A percentile compares a stretch with the other conserved stretches of the same genome.
Conservation (phyloP, 108 stramenopile species). For the Pseudonitzschia multiseries region DNA sequence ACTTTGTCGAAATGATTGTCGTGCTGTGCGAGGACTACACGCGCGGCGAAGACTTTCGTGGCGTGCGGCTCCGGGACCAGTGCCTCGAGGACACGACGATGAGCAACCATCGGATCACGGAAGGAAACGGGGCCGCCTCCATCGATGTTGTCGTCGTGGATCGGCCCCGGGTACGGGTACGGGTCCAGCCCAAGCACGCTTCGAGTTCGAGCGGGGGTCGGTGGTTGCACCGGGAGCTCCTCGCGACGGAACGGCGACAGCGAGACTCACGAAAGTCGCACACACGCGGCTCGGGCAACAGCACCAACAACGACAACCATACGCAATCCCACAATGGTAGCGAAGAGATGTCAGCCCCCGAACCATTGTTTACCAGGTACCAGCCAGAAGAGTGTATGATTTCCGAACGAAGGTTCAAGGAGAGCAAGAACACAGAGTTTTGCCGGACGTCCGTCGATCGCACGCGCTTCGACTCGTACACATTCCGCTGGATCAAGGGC, state of each 20-base stretch:
- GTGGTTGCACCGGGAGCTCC: not conserved
- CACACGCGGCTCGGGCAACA: too few species aligned
- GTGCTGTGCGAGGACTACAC: not conserved
- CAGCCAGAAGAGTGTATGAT: not conserved
- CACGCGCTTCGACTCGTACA: not conserved
- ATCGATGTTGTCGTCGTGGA: not conserved
- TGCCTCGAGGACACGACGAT: not conserved
- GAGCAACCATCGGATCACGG: not conserved
- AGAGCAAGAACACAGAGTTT: not conserved
- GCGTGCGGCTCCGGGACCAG: not conserved
- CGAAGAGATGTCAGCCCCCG: too few species aligned
- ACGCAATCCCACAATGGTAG: too few species aligned
- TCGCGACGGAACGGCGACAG: not conserved
- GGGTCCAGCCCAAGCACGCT: too few species aligned
- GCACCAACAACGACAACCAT: not conserved
- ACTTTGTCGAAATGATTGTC: not conserved
- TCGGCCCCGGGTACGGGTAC: not conserved
- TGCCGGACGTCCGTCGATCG: not conserved
- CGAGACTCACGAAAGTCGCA: too few species aligned
- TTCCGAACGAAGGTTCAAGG: not conserved
- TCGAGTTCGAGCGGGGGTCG: not conserved
- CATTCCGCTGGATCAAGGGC: not conserved
- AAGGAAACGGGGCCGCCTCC: not conserved
- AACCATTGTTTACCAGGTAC: slow-evolving; percentile 5
- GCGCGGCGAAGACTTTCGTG: not conserved